Base-by-base conservation (phyloP, 2,329 filamentous ascomycete genomes). In the Sporothrix pallida region DNA sequence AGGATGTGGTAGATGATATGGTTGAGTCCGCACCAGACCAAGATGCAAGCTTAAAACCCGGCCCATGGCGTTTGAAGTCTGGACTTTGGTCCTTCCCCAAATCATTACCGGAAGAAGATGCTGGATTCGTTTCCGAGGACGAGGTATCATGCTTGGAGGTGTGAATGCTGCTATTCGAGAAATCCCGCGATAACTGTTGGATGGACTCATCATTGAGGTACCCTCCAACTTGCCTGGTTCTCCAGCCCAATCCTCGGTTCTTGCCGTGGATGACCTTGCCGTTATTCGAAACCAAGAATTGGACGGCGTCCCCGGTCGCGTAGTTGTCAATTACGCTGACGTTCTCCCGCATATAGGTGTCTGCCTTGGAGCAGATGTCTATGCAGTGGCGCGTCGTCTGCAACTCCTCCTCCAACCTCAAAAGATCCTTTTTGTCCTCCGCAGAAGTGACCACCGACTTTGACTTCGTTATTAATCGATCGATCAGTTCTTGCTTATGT, bases 291-390 rank as follows among this genome's bases (percentile, higher is more conserved):
- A 67, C 62, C 62, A 48, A 44, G 62, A 67, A 46, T 23, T 46
- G 37, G 62, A 67, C 20, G 42, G 37, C 44, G 62, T 67, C 62
- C 8, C 62, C 62, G 62, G 62, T 67, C 62, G 37, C 62, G 42
- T 67, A 67, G 62, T 67, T 67, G 62, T 67, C 62, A 48, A 67
- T 67, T 20, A 67, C 62, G 42, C 62, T 67, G 62, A 48, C 20
- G 37, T 67, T 44, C 42, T 44, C 44, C 42, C 44, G 62, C 62
- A 67, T 26, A 48, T 67, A 46, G 62, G 37, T 67, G 37, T 67
- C 62, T 48, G 44, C 44, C 37, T 67, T 48, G 62, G 62, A 67
- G 62, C 62, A 67, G 62, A 67, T 46, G 42, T 48, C 37, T 46
- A 67, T 67, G 44, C 37, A 67, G 17, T 67, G 37, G 62, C 62